Percentiles rank a stretch among this genome's conserved stretches.
phyloP scores from a whole-genome alignment of 169 alveolate species.

The Amoebophrya sp. region DNA sequence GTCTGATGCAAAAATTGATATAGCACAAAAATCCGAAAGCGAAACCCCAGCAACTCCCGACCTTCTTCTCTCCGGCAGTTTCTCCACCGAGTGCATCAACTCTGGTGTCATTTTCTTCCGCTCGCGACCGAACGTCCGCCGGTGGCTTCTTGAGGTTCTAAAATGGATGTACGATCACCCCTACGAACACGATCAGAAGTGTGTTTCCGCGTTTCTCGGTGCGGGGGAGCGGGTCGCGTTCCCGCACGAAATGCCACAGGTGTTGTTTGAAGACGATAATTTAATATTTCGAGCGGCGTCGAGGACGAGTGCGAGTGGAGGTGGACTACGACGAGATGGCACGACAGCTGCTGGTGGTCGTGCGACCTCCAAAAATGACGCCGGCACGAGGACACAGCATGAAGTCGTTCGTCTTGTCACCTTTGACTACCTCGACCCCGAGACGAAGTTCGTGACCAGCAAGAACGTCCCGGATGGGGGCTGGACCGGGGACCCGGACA shows the following conservation, averaged over 20 bases:
- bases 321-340: too few species aligned
- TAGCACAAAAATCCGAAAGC: background rate
- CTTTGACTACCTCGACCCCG: background rate
- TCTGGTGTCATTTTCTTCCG: conserved; percentile 10
- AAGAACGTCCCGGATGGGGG: background rate
- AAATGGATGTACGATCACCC: background rate
- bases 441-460: background rate
- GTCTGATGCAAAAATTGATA: too few species aligned
- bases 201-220: background rate
- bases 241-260: background rate
- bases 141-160: background rate
- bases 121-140: background rate
- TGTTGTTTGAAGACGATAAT: background rate
- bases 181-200: conserved; percentile 15
- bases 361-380: background rate
- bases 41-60: background rate
- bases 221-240: conserved; percentile 1
- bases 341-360: too few species aligned
- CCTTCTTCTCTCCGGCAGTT: background rate
- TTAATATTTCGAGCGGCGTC: too few species aligned
- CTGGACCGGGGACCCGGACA: too few species aligned
- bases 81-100: background rate
- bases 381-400: too few species aligned
- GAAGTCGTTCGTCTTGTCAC: too few species aligned
- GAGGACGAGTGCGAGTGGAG: too few species aligned